Base-by-base conservation (phyloP, 345 rosid species). In the Citrus cavaleriei region DNA sequence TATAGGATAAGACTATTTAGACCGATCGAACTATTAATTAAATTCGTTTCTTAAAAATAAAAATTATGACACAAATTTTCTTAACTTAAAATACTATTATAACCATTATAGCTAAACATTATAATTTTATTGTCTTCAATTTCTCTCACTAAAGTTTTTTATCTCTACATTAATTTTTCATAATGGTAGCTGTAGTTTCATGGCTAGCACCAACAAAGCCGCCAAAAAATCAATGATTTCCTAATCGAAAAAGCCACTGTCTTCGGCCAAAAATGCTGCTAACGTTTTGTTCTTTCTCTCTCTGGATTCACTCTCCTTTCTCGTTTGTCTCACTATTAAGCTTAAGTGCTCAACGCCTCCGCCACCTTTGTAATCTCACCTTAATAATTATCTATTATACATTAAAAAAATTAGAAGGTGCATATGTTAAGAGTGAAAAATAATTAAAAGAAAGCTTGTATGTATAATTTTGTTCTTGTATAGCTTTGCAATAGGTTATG, bases 291-390 rank as follows among this genome's bases (percentile, higher is more conserved):
- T 87, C 81, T 83, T 92, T 55, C 24, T 83, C 75, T 88, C 85
- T 14, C 83, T 92, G 0, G 63, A 75, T 76, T 89, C 95, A 7
- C 82, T 73, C 70, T 88, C 87, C 68, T 83, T 87, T 82, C 99
- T 89, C 80, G 93, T 87, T 62, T 84, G 80, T 84, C 87, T 86
- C 8, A 94, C 98, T 72, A 96, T 83, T 86, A 93, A 79, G 38
- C 84, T 32, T 32, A 32, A 32, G 34, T 32, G 34, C 0, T 87
- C 81, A 96, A 80, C 5, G 97, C 97, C 87, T 94, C 98, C 12
- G 97, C 98, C 83, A 96, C 98, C 86, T 94, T 96, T 19, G 92
- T 90, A 27, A 27, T 84, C 98, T 86, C 1, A 97, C 98, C 98
- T 96, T 5, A 59, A 74, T 32, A 80, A 38, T 38, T 19, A n/a